Percentiles rank a stretch among this genome's conserved stretches.
phyloP scores from a whole-genome alignment of 495 filamentous ascomycete genomes.

The Aspergillus homomorphus region DNA sequence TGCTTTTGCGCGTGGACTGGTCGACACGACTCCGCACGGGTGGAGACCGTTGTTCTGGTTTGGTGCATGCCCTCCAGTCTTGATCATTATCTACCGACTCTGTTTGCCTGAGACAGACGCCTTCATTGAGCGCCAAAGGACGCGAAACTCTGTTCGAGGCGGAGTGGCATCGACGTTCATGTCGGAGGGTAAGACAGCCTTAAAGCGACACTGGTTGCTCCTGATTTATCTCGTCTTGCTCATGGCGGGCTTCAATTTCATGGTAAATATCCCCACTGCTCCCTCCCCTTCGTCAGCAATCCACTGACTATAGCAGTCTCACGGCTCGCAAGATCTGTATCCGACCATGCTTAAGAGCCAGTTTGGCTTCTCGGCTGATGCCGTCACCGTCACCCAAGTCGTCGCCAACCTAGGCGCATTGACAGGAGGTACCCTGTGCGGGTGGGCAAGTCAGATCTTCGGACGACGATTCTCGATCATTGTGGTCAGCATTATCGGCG shows the following conservation, averaged over 20 bases:
- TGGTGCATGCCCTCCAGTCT: constrained; percentile 71
- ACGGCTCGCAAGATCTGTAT: constrained; percentile 89
- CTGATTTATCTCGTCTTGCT: constrained; percentile 77
- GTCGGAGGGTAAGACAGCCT: constrained; percentile 68
- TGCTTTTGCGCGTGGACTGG: constrained; percentile 69
- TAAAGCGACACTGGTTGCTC: constrained; percentile 75
- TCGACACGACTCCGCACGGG: constrained; percentile 67
- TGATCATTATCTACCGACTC: constrained; percentile 77
- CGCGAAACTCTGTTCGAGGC: constrained; percentile 50
- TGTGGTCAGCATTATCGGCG: constrained; percentile 70
- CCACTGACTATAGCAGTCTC: constrained; percentile 48
- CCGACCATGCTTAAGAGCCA: constrained; percentile 80
- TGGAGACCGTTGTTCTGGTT: constrained; percentile 91
- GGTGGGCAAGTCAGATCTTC: constrained; percentile 77
- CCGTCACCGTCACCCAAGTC: constrained; percentile 79
- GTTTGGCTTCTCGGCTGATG: constrained; percentile 66
- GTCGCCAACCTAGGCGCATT: constrained; percentile 83
- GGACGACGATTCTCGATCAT: constrained; percentile 81
- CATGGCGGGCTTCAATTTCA: constrained; percentile 91
- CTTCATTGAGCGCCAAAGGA: constrained; percentile 58
- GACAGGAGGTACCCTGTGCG: constrained; percentile 70
- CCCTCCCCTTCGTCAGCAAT: neutral
- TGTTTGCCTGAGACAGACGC: constrained; percentile 72
- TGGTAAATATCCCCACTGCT: constrained; percentile 36
- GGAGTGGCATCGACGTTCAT: constrained; percentile 61